These are phyloP conservation scores for Aspergillus caelatus DNA, from an alignment of 2,329 filamentous ascomycete genomes.

Conservation along the genomic window DNA sequence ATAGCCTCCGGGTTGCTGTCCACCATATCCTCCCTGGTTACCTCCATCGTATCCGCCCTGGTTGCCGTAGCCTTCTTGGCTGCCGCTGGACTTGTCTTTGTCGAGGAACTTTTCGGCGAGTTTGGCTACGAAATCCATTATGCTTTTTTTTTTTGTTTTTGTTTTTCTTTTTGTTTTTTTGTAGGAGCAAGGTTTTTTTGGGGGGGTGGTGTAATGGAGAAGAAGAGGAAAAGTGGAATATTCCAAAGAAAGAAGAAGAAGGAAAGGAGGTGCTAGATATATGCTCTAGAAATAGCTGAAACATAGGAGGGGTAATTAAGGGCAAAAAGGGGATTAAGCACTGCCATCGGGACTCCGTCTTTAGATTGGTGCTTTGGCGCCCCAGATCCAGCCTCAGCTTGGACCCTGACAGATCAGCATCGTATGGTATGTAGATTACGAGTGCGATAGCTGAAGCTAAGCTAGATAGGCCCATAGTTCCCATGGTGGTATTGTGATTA, in stretches of 20 bases:
- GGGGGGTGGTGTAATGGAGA: background rate
- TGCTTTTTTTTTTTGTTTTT: background rate
- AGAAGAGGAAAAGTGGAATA: background rate
- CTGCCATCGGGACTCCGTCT: background rate
- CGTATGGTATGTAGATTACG: background rate
- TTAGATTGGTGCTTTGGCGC: background rate
- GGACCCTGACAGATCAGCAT: background rate
- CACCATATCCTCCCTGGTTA: slow-evolving; percentile 11
- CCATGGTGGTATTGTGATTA: no score
- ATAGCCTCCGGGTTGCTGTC: slow-evolving; percentile 19
- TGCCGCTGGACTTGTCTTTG: slow-evolving; percentile 10
- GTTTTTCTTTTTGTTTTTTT: background rate
- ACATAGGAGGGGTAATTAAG: background rate
- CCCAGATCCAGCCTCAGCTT: background rate
- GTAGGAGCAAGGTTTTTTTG: background rate
- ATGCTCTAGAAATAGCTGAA: slow-evolving; percentile 1
- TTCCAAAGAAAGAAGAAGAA: background rate
- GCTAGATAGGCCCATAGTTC: no score
- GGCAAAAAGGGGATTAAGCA: background rate
- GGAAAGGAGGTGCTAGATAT: background rate
- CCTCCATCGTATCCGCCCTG: slow-evolving; percentile 14
- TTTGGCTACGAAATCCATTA: slow-evolving; percentile 34
- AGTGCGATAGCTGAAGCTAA: background rate
- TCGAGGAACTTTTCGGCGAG: slow-evolving; percentile 31
- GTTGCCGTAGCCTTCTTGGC: slow-evolving; percentile 3